Conservation (phyloP, 768 basidiomycete genomes). For the Calocera viscosa region DNA sequence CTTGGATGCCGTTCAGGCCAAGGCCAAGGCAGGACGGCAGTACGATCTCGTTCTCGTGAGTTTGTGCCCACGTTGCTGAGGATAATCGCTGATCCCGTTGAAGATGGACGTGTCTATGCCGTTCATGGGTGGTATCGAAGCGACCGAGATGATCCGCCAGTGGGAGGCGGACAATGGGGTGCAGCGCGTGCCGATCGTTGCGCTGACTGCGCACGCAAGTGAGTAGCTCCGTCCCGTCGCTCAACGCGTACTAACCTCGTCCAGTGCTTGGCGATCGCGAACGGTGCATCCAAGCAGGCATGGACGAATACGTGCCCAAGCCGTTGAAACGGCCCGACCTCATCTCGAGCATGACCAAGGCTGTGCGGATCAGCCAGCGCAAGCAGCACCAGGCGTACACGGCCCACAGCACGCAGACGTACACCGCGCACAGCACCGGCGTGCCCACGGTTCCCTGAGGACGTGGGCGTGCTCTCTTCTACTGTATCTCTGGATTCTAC, state of each 20-base stretch:
- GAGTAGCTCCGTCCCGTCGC: constrained; percentile 27
- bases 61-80: constrained; percentile 14
- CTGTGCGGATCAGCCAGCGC: constrained; percentile 1
- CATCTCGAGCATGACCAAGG: constrained; percentile 8
- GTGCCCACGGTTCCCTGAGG: too few species aligned
- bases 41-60: constrained; percentile 87
- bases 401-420: too few species aligned
- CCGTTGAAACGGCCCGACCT: constrained; percentile 23
- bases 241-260: background rate
- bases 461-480: too few species aligned
- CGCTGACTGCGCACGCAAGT: constrained; percentile 95
- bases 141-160: constrained; percentile 79
- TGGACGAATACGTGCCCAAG: constrained; percentile 34
- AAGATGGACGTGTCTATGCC: constrained; percentile 99
- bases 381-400: background rate
- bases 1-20: constrained; percentile 77
- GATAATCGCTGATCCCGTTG: constrained; percentile 10
- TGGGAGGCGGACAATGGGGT: constrained; percentile 66
- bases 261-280: constrained; percentile 82
- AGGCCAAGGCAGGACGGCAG: constrained; percentile 54
- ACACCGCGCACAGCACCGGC: too few species aligned
- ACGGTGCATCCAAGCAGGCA: constrained; percentile 61
- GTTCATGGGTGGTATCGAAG: constrained; percentile 97
- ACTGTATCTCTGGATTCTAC: background rate
- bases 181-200: constrained; percentile 78